Conservation (phyloP, 306 rosid species). For the Boehmeria nivea region DNA sequence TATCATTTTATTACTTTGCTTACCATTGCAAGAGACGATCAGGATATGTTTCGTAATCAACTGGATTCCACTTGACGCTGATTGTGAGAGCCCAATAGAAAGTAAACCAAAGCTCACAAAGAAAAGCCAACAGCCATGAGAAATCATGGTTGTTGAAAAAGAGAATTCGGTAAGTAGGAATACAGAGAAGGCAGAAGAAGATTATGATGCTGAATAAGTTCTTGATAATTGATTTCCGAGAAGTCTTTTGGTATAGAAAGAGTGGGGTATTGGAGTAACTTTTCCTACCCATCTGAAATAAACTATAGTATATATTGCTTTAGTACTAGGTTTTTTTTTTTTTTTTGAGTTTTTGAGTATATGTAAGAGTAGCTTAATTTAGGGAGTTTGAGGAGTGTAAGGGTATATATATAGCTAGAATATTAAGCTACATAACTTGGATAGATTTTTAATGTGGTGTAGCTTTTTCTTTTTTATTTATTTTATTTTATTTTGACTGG, state of each 20-base stretch:
- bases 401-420: no score
- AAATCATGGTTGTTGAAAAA: conserved; percentile 9
- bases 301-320: no score
- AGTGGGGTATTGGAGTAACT: not conserved
- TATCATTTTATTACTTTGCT: no score
- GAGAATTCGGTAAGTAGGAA: conserved; percentile 20
- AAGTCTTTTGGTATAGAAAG: conserved; percentile 10
- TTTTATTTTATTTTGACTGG: no score
- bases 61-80: conserved; percentile 23
- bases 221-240: not conserved
- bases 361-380: no score
- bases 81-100: conserved; percentile 7
- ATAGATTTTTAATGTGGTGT: no score
- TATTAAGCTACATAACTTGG: no score
- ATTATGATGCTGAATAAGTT: conserved; percentile 11
- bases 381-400: no score
- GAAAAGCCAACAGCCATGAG: conserved; percentile 19
- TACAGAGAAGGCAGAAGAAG: conserved; percentile 24
- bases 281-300: no score
- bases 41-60: conserved; percentile 14
- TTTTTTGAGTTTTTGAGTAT: no score
- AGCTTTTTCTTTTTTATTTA: no score
- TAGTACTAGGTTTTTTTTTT: no score
- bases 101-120: conserved; percentile 29
- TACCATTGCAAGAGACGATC: conserved; percentile 23